Evolutionary conservation across 129 eudicot species (phyloP).

Genomic region (Sambucus nigra): DNA sequence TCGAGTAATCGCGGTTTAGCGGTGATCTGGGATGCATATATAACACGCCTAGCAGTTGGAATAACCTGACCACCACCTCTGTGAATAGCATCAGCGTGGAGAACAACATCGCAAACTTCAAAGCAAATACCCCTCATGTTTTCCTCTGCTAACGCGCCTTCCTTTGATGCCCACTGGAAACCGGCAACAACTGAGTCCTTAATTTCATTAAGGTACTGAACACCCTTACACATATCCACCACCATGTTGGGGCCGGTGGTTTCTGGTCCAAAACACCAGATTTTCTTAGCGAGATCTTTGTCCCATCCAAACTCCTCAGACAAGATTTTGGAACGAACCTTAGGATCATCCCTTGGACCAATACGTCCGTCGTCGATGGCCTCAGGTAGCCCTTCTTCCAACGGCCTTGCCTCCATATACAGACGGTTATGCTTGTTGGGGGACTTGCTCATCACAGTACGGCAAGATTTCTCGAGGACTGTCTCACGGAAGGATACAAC

Average conservation of each 20-base stretch:
- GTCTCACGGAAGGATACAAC: conserved; percentile 93
- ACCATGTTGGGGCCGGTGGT: conserved; percentile 92
- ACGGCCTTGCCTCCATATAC: conserved; percentile 78
- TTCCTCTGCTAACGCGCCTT: conserved; percentile 71
- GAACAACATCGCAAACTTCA: conserved; percentile 82
- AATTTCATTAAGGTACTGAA: conserved; percentile 76
- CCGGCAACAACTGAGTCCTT: conserved; percentile 92
- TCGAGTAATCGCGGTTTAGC: conserved; percentile 73
- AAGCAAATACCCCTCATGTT: conserved; percentile 78
- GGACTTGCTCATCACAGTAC: conserved; percentile 83
- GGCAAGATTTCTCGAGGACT: conserved; percentile 55
- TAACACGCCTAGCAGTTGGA: conserved; percentile 76
- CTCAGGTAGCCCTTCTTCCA: conserved; percentile 79
- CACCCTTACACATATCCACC: conserved; percentile 92
- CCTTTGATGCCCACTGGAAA: conserved; percentile 88
- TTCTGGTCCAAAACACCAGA: conserved; percentile 85
- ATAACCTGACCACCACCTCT: conserved; percentile 93
- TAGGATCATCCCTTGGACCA: conserved; percentile 88
- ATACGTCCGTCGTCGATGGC: conserved; percentile 78
- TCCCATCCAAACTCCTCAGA: conserved; percentile 87
- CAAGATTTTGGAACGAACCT: conserved; percentile 54
- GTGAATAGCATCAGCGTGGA: conserved; percentile 84
- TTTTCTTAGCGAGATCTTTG: conserved; percentile 83
- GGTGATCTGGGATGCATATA: conserved; percentile 72
- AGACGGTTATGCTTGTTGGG: conserved; percentile 86